Evolutionary conservation across 176 grass and related monocot genomes (phyloP), one percentile per base, ranked within the genome.

Genomic region (Paspalum vaginatum): DNA sequence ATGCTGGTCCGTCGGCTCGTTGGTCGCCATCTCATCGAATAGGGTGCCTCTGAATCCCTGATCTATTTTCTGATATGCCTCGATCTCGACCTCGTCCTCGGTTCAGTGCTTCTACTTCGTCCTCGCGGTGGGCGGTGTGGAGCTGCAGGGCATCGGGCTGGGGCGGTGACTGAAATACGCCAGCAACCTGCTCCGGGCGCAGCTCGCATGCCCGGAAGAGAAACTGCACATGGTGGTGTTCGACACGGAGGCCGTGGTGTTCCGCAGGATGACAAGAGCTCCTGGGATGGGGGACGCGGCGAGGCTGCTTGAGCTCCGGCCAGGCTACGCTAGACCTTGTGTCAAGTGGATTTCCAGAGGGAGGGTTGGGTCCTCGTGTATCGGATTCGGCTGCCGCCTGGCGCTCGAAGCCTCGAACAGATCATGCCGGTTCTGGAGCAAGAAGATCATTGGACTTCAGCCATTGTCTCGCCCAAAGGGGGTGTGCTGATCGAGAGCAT

Each of bases 201-300:
- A 42, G 18, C 25, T 40, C 42, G 3, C 2, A 8, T 8, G 8
- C n/a, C 72, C n/a, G n/a, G n/a, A n/a, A n/a, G n/a, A 48, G 14
- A 15, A 13, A 17, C 45, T 49, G 41, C 54, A 59, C 7, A 59
- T 84, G 38, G 26, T 84, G 41, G 62, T 84, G 62, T 84, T 84
- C 24, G 52, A 76, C 25, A 84, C 62, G 1, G 3, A 24, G 81
- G 5, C 25, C 37, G 81, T 49, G 8, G 46, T 43, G 51, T 76
- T 84, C 52, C 14, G 17, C 40, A 76, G 72, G 72, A 49, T 59
- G 62, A 44, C 40, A 17, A n/a, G n/a, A n/a, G 7, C 27, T 22
- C 40, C 62, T 10, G n/a, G 13, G 17, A 7, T 5, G 5, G 64
- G 5, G 9, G 20, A 16, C 5, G n/a, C n/a, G n/a, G 37, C 59